Conservation (phyloP, 345 rosid genomes). For the Eucalyptus sp. region DNA sequence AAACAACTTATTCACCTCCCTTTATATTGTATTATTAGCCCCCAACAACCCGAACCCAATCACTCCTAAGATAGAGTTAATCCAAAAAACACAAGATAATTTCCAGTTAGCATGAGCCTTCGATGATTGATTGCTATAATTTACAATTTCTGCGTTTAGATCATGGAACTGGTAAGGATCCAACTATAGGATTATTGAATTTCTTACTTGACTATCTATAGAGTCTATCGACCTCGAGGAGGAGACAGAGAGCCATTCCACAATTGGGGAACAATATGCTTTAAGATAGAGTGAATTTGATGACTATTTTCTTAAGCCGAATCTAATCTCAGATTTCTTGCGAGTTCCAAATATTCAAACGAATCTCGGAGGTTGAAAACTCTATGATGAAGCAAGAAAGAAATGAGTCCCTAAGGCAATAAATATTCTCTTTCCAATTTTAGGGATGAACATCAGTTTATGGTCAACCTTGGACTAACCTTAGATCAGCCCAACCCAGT, state of each 20-base stretch:
- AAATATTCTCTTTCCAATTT: not conserved
- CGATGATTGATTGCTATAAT: not conserved
- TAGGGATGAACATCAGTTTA: no score
- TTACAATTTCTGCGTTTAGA: not conserved
- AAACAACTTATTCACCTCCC: no score
- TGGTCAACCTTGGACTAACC: no score
- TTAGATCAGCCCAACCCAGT: no score
- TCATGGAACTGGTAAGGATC: not conserved
- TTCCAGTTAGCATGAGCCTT: not conserved
- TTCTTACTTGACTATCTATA: not conserved
- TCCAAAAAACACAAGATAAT: not conserved
- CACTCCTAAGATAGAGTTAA: not conserved
- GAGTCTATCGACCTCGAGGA: not conserved
- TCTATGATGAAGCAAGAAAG: not conserved
- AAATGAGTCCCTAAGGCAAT: not conserved
- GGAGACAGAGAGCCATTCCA: not conserved
- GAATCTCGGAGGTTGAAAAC: not conserved
- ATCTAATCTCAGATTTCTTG: not conserved
- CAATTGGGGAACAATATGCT: not conserved
- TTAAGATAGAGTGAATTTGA: not conserved
- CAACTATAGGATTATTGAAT: not conserved
- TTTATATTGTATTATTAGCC: no score
- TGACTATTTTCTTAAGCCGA: not conserved
- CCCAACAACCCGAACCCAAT: not conserved
- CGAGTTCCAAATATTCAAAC: not conserved